Percentiles rank a stretch among this genome's conserved stretches.
phyloP scores from a whole-genome alignment of 2,329 filamentous ascomycete species.

The Cercospora canescens region DNA sequence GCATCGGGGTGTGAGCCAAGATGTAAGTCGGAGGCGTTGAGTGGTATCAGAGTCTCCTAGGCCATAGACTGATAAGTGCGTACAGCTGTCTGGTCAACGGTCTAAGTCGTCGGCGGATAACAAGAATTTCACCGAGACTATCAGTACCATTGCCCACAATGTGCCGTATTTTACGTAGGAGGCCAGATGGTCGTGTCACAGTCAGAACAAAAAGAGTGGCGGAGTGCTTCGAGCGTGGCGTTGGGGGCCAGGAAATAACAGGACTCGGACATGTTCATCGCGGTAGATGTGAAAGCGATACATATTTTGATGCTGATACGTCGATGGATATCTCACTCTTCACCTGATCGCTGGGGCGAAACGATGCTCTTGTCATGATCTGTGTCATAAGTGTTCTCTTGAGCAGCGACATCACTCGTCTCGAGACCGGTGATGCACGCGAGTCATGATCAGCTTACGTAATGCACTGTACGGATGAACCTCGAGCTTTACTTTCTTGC shows the following conservation, averaged over 20 bases:
- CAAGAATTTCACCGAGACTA: slow-evolving; percentile 29
- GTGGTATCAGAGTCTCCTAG: not conserved
- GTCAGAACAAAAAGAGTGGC: not conserved
- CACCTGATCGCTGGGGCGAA: too few relatives aligned
- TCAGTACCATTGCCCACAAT: slow-evolving; percentile 33
- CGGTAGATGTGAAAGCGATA: slow-evolving; percentile 1
- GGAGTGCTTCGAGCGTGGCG: not conserved
- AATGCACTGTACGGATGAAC: not conserved
- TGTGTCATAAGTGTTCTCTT: too few relatives aligned
- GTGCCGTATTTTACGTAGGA: slow-evolving; percentile 26
- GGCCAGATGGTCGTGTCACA: not conserved
- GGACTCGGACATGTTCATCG: not conserved
- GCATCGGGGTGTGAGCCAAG: slow-evolving; percentile 88
- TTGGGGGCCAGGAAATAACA: not conserved
- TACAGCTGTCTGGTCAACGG: slow-evolving; percentile 34
- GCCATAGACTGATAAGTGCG: slow-evolving; percentile 19
- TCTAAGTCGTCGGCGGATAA: slow-evolving; percentile 28
- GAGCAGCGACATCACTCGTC: too few relatives aligned
- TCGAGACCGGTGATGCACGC: not conserved
- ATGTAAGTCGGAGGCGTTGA: slow-evolving; percentile 47
- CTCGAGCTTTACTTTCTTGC: not conserved
- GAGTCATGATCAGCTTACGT: not conserved
- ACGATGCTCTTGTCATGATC: too few relatives aligned
- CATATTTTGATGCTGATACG: not conserved
- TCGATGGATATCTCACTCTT: not conserved